Percentiles rank a stretch among this genome's conserved stretches.
Conservation (phyloP, 306 rosid genomes). For the Castanopsis chinensis region DNA sequence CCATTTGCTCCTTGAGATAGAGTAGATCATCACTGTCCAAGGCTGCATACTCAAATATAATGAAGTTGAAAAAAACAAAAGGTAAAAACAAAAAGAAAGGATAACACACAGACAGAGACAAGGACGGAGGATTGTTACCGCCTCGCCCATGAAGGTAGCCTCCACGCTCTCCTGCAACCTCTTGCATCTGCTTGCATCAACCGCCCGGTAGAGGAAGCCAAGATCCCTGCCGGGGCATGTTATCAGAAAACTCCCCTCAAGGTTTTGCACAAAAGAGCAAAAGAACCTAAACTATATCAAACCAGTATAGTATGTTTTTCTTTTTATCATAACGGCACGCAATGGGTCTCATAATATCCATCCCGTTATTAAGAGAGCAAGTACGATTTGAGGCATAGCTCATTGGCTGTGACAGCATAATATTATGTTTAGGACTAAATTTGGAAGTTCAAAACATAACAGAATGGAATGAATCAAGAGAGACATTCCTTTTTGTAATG, state of each 20-base stretch:
- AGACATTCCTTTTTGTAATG: too few species aligned
- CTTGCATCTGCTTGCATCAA: constrained; percentile 95
- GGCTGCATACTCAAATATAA: constrained; percentile 70
- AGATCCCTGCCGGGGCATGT: constrained; percentile 99
- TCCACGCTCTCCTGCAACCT: constrained; percentile 99
- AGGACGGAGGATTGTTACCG: constrained; percentile 50
- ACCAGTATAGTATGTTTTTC: neutral
- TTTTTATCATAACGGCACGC: too few species aligned
- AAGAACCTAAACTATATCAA: neutral
- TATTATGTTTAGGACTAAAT: too few species aligned
- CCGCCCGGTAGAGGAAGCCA: constrained; percentile 78
- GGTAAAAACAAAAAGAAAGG: constrained; percentile 5
- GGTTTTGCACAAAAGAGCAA: constrained; percentile 15
- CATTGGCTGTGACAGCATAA: too few species aligned
- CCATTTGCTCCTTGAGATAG: constrained; percentile 99
- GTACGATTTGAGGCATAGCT: too few species aligned
- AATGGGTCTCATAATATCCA: too few species aligned
- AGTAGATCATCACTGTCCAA: constrained; percentile 99
- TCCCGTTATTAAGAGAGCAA: too few species aligned
- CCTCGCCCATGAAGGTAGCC: constrained; percentile 99
- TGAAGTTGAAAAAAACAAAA: constrained; percentile 30
- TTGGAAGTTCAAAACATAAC: too few species aligned
- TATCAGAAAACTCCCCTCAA: constrained; percentile 70
- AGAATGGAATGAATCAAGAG: too few species aligned
- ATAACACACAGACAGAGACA: constrained; percentile 13